These are phyloP conservation scores for Tephrocybe rancida DNA, from an alignment of 768 basidiomycete genomes.

Conservation along the genomic window DNA sequence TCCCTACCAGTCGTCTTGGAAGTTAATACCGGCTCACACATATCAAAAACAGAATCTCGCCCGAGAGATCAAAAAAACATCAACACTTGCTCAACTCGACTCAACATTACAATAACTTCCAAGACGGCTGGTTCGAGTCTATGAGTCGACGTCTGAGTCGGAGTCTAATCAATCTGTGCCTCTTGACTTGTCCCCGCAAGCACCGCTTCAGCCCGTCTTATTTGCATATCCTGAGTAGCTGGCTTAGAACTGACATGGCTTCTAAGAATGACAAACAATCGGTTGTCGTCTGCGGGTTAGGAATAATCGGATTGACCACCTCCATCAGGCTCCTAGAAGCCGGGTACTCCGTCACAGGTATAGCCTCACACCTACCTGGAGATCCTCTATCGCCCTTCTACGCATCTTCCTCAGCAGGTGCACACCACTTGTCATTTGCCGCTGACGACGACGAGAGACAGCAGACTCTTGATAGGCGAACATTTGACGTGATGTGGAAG, in stretches of 20 bases:
- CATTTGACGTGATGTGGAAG: constrained; percentile 18
- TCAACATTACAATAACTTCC: too few species aligned
- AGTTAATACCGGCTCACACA: too few species aligned
- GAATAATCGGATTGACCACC: constrained; percentile 16
- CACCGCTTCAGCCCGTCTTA: too few species aligned
- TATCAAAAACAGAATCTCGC: too few species aligned
- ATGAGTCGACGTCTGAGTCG: too few species aligned
- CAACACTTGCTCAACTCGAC: too few species aligned
- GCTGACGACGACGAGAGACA: constrained; percentile 15
- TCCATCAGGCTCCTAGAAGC: constrained; percentile 18
- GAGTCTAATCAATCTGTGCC: too few species aligned
- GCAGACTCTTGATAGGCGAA: constrained; percentile 11
- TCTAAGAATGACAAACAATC: background rate
- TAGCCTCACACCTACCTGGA: constrained; percentile 14
- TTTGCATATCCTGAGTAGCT: too few species aligned
- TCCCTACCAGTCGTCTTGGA: too few species aligned
- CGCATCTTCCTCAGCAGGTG: constrained; percentile 15
- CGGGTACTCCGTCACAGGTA: constrained; percentile 4
- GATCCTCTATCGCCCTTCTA: constrained; percentile 16
- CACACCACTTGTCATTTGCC: constrained; percentile 18
- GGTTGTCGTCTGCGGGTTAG: constrained; percentile 15
- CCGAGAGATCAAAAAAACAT: too few species aligned
- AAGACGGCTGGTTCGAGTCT: too few species aligned
- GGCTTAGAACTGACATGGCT: background rate
- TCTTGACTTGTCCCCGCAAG: too few species aligned